Conservation (phyloP, 2,329 filamentous ascomycete genomes). For the Cercospora sojina region DNA sequence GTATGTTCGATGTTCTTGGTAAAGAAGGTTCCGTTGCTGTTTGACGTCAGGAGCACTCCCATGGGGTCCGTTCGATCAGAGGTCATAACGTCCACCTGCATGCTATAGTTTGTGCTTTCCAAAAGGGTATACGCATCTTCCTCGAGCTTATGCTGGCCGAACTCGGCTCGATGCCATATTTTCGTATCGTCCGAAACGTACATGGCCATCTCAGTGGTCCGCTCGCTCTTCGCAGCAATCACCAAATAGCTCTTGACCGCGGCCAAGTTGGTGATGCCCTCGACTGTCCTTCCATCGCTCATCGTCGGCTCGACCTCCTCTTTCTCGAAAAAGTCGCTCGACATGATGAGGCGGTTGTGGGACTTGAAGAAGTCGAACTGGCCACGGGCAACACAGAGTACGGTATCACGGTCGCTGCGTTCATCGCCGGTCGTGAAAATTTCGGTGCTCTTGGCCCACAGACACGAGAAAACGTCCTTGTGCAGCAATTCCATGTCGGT, state of each 20-base stretch:
- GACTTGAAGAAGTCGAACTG: slow-evolving; percentile 67
- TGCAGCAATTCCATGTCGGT: slow-evolving; percentile 64
- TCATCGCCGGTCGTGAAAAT: slow-evolving; percentile 69
- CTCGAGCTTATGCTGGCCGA: slow-evolving; percentile 80
- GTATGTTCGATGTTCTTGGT: slow-evolving; percentile 89
- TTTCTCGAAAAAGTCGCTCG: slow-evolving; percentile 76
- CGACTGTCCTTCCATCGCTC: slow-evolving; percentile 69
- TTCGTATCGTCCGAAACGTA: slow-evolving; percentile 82
- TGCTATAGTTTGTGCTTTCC: slow-evolving; percentile 96
- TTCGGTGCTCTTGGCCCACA: slow-evolving; percentile 78
- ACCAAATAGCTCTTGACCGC: slow-evolving; percentile 84
- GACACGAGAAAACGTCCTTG: slow-evolving; percentile 70
- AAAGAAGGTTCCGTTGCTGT: slow-evolving; percentile 96
- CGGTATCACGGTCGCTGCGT: slow-evolving; percentile 65
- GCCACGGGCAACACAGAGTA: slow-evolving; percentile 78
- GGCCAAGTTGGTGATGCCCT: slow-evolving; percentile 78
- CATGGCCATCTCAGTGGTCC: slow-evolving; percentile 86
- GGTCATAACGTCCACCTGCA: slow-evolving; percentile 91
- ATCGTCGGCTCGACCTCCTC: slow-evolving; percentile 70
- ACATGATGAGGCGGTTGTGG: slow-evolving; percentile 75
- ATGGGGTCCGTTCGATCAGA: slow-evolving; percentile 56
- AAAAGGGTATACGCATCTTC: slow-evolving; percentile 86
- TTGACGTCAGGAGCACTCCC: slow-evolving; percentile 90
- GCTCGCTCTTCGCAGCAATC: slow-evolving; percentile 73
- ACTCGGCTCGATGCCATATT: slow-evolving; percentile 88